These are phyloP conservation scores for Stephania cephalantha DNA, from an alignment of 164 flowering plant genomes.

Conservation along the genomic window DNA sequence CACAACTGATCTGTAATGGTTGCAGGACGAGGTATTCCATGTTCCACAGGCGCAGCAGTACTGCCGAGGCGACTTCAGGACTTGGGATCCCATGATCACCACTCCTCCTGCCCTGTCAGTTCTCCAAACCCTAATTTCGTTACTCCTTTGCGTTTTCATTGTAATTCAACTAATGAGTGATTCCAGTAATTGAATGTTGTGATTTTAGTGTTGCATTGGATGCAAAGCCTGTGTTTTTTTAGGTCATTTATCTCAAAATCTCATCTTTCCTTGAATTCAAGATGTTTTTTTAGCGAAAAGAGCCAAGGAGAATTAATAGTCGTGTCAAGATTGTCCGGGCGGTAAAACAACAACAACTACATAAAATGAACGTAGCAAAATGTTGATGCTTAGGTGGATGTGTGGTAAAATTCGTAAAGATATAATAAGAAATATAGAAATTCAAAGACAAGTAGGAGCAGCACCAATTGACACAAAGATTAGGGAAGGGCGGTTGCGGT, in stretches of 20 bases:
- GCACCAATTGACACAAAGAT: too few species aligned
- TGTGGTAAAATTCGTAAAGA: too few species aligned
- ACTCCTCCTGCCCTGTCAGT: slow-evolving; percentile 95
- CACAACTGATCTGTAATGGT: background rate
- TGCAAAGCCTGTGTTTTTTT: too few species aligned
- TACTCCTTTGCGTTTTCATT: background rate
- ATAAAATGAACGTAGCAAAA: too few species aligned
- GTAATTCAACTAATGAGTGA: background rate
- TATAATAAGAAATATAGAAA: too few species aligned
- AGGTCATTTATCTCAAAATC: background rate
- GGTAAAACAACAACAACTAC: too few species aligned
- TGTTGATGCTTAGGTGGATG: too few species aligned
- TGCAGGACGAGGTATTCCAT: slow-evolving; percentile 91
- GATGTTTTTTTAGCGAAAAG: too few species aligned
- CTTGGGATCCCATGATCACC: slow-evolving; percentile 98
- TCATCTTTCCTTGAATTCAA: background rate
- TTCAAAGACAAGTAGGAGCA: too few species aligned
- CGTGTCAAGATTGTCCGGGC: too few species aligned
- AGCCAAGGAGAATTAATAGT: too few species aligned
- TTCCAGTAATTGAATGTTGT: background rate
- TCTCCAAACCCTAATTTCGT: background rate
- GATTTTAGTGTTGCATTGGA: background rate
- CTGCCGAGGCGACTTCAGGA: slow-evolving; percentile 71
- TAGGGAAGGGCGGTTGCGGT: too few species aligned
- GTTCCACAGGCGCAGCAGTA: slow-evolving; percentile 88